Evolutionary conservation across 2,329 filamentous ascomycete species (phyloP).

Genomic region (Stemphylium lycopersici): DNA sequence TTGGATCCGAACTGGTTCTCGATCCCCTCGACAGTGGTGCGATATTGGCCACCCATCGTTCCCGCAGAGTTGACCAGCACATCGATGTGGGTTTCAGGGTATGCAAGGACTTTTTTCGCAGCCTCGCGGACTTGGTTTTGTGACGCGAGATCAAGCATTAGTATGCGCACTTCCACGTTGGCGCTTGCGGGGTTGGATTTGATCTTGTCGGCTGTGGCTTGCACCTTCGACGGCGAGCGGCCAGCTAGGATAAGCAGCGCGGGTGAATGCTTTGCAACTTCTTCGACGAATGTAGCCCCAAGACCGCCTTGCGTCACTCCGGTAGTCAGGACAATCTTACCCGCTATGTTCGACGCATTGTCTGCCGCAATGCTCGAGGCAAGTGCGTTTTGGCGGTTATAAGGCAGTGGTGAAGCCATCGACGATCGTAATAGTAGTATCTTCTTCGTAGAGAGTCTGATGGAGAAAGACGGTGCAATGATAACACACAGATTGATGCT

Average conservation of each 20-base stretch:
- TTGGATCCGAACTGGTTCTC: slow-evolving; percentile 56
- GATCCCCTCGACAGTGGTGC: slow-evolving; percentile 42
- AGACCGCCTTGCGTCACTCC: slow-evolving; percentile 38
- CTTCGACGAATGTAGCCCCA: slow-evolving; percentile 35
- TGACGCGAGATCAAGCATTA: slow-evolving; percentile 46
- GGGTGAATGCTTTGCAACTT: slow-evolving; percentile 37
- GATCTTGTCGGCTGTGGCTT: slow-evolving; percentile 49
- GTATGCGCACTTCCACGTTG: slow-evolving; percentile 39
- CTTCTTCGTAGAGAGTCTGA: background rate
- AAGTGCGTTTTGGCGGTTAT: slow-evolving; percentile 29
- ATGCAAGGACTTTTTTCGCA: slow-evolving; percentile 37
- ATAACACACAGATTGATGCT: too few species aligned
- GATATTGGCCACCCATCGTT: slow-evolving; percentile 44
- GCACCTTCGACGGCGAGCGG: slow-evolving; percentile 52
- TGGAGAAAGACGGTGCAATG: background rate
- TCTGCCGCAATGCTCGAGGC: slow-evolving; percentile 49
- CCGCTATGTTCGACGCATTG: slow-evolving; percentile 52
- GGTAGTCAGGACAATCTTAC: slow-evolving; percentile 51
- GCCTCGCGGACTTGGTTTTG: slow-evolving; percentile 45
- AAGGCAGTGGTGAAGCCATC: slow-evolving; percentile 25
- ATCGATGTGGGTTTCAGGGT: slow-evolving; percentile 46
- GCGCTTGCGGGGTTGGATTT: slow-evolving; percentile 35
- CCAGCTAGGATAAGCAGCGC: slow-evolving; percentile 45
- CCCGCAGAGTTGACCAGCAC: slow-evolving; percentile 53
- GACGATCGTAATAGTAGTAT: background rate